A percentile compares a stretch with the other conserved stretches of the same genome.
Evolutionary conservation across 805 yeast genomes (phyloP).

Genomic region (Yamadazyma olivae): DNA sequence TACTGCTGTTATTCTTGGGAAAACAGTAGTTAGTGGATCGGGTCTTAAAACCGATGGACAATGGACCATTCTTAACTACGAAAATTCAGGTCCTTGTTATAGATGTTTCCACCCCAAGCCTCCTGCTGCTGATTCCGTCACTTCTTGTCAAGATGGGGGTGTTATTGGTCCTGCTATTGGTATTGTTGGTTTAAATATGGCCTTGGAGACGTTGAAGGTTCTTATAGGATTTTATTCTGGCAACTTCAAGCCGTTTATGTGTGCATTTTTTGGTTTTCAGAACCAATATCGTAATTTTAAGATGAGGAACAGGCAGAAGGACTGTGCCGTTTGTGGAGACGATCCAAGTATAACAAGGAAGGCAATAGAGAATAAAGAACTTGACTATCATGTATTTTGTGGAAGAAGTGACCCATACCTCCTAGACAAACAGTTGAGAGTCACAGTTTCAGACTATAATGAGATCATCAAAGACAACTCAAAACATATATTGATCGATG

Average conservation of each 20-base stretch:
- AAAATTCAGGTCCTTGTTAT: conserved; percentile 79
- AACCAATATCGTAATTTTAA: conserved; percentile 71
- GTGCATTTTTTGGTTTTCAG: conserved; percentile 66
- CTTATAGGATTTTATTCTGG: conserved; percentile 50
- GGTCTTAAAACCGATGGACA: conserved; percentile 94
- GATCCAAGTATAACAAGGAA: conserved; percentile 48
- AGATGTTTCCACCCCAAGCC: conserved; percentile 91
- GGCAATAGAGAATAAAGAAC: conserved; percentile 41
- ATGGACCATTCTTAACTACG: conserved; percentile 67
- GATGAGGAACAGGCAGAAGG: conserved; percentile 64
- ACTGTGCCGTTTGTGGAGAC: conserved; percentile 66
- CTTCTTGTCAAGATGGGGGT: conserved; percentile 89
- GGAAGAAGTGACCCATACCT: conserved; percentile 54
- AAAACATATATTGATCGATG: conserved; percentile 57
- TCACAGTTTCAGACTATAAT: conserved; percentile 39
- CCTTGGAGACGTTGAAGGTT: conserved; percentile 79
- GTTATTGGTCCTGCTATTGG: conserved; percentile 93
- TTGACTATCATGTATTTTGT: conserved; percentile 74
- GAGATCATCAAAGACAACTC: conserved; percentile 8
- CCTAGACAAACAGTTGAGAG: conserved; percentile 43
- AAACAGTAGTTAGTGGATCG: conserved; percentile 85
- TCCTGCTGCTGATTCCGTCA: conserved; percentile 78
- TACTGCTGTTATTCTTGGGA: conserved; percentile 63
- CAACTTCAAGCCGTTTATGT: conserved; percentile 65
- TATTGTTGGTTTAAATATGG: conserved; percentile 82